These are phyloP conservation scores for Rubia peregrina DNA, from an alignment of 305 asterid genomes.

Conservation along the genomic window DNA sequence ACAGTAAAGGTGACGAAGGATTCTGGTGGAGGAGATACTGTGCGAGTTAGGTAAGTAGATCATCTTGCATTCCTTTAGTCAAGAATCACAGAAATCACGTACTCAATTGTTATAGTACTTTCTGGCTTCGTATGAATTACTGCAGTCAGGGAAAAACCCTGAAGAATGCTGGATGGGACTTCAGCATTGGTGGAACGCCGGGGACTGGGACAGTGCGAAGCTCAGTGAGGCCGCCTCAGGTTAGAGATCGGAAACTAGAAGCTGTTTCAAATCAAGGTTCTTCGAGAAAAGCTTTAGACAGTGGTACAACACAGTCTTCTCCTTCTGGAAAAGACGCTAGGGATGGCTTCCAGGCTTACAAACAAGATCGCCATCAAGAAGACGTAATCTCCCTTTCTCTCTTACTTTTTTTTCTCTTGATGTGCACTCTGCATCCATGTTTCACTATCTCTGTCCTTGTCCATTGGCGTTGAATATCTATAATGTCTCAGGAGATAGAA, in stretches of 20 bases:
- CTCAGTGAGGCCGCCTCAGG: slow-evolving; percentile 79
- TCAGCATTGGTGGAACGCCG: slow-evolving; percentile 71
- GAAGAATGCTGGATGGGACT: slow-evolving; percentile 87
- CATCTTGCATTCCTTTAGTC: slow-evolving; percentile 19
- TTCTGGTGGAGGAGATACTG: slow-evolving; percentile 45
- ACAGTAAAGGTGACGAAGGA: slow-evolving; percentile 63
- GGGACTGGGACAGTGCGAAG: slow-evolving; percentile 73
- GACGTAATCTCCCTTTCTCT: slow-evolving; percentile 46
- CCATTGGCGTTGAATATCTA: background rate
- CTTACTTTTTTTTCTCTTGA: slow-evolving; percentile 17
- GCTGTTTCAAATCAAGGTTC: slow-evolving; percentile 46
- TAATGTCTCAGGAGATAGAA: background rate
- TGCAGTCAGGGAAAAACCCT: slow-evolving; percentile 60
- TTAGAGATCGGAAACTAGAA: slow-evolving; percentile 68
- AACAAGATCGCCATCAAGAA: slow-evolving; percentile 45
- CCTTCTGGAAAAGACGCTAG: slow-evolving; percentile 61
- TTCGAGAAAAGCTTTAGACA: slow-evolving; percentile 42
- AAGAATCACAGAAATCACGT: background rate
- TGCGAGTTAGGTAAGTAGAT: slow-evolving; percentile 55
- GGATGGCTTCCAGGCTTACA: slow-evolving; percentile 27
- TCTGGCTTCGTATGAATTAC: slow-evolving; percentile 28
- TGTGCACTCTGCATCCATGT: background rate
- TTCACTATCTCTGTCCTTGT: background rate
- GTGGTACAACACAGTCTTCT: slow-evolving; percentile 48
- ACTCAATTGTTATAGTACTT: slow-evolving; percentile 14